Conservation (phyloP, 169 alveolate species). For the Sarcocystis neurona region DNA sequence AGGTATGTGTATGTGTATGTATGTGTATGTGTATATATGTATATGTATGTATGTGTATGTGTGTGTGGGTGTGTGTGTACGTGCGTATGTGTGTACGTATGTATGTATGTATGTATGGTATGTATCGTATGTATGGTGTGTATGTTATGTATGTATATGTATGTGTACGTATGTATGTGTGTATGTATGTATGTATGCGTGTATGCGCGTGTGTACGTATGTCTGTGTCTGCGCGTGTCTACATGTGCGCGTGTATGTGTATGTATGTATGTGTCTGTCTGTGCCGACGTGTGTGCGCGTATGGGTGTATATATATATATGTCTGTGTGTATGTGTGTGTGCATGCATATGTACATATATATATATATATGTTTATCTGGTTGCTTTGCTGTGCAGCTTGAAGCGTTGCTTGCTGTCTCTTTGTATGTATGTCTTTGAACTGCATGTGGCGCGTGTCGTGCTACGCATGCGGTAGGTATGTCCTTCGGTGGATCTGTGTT, state of each 20-base stretch:
- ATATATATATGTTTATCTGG: no score
- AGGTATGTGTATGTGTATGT: background rate
- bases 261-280: background rate
- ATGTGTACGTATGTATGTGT: background rate
- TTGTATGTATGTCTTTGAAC: no score
- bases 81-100: background rate
- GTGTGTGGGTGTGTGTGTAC: background rate
- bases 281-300: background rate
- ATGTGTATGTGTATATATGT: background rate
- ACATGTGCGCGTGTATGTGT: background rate
- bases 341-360: background rate
- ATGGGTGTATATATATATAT: background rate
- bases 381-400: no score
- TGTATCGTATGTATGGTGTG: background rate
- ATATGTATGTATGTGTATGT: background rate
- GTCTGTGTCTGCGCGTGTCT: background rate
- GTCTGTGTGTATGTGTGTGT: background rate
- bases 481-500: no score
- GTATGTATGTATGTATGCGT: background rate
- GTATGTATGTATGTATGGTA: background rate
- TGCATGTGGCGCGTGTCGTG: no score
- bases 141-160: background rate
- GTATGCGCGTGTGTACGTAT: background rate
- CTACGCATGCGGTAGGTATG: no score
- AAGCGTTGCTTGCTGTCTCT: no score